These are phyloP conservation scores for Syzygium aqueum DNA, from an alignment of 345 rosid genomes.

Conservation along the genomic window DNA sequence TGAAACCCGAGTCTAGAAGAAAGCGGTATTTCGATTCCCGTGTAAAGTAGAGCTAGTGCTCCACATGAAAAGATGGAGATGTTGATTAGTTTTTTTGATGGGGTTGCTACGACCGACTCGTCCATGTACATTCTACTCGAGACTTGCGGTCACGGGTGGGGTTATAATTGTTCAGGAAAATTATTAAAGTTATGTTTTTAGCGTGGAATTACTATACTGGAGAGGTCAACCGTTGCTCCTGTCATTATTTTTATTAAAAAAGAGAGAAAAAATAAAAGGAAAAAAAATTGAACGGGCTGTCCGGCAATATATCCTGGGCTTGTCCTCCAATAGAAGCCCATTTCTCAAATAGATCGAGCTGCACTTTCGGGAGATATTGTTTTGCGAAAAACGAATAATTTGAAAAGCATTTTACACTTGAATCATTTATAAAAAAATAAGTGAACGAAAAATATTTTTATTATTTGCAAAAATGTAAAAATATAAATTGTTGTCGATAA, in stretches of 20 bases:
- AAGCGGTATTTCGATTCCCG: background rate
- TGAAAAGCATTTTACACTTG: too few relatives aligned
- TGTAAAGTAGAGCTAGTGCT: accelerated
- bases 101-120: background rate
- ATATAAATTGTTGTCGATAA: too few relatives aligned
- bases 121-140: background rate
- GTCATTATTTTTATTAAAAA: background rate
- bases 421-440: too few relatives aligned
- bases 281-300: background rate
- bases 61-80: accelerated
- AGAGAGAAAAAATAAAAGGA: background rate
- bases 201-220: background rate
- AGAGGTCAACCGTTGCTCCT: background rate
- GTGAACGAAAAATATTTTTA: too few relatives aligned
- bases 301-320: background rate
- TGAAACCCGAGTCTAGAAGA: background rate
- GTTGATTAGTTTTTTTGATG: background rate
- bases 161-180: background rate
- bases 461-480: too few relatives aligned
- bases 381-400: too few relatives aligned
- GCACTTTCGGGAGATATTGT: background rate
- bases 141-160: background rate
- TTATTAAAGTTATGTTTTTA: background rate
- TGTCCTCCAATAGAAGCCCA: background rate
- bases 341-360: background rate